Evolutionary conservation across 768 basidiomycete genomes (phyloP).

Genomic region (Phlebiopsis gigantea): DNA sequence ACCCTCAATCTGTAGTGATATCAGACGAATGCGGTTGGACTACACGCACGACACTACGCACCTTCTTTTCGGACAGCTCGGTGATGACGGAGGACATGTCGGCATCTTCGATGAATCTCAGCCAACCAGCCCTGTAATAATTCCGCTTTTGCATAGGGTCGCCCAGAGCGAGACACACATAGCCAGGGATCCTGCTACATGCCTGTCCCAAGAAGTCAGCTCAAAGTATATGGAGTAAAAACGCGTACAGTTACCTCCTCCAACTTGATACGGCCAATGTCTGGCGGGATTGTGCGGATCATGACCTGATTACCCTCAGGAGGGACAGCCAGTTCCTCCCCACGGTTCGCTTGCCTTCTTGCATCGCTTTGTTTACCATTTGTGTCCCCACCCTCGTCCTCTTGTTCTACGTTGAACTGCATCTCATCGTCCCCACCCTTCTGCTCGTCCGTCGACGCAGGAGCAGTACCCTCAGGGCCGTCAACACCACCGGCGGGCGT

Average conservation of each 20-base stretch:
- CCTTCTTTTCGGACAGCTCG: constrained; percentile 83
- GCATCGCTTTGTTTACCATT: constrained; percentile 46
- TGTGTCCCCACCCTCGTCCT: constrained; percentile 48
- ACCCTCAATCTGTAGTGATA: constrained; percentile 68
- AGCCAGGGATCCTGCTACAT: constrained; percentile 73
- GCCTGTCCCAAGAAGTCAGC: constrained; percentile 41
- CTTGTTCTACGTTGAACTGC: constrained; percentile 65
- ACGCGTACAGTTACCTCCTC: constrained; percentile 63
- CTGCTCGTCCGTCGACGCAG: constrained; percentile 39
- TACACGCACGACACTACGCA: constrained; percentile 24
- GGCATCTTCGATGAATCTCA: constrained; percentile 78
- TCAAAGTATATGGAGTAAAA: constrained; percentile 9
- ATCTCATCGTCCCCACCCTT: constrained; percentile 68
- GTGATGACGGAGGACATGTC: constrained; percentile 72
- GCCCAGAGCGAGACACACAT: constrained; percentile 82
- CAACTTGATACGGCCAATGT: constrained; percentile 82
- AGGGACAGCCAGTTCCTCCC: constrained; percentile 55
- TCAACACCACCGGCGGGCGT: constrained; percentile 32
- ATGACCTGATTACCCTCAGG: constrained; percentile 88
- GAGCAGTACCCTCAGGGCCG: constrained; percentile 29
- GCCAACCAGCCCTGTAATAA: constrained; percentile 93
- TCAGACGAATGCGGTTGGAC: neutral
- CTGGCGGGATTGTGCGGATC: constrained; percentile 92
- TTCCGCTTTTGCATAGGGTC: constrained; percentile 84
- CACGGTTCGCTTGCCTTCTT: constrained; percentile 46